phyloP scores from a whole-genome alignment of 352 stramenopile genomes.

The Phytophthora syringae region DNA sequence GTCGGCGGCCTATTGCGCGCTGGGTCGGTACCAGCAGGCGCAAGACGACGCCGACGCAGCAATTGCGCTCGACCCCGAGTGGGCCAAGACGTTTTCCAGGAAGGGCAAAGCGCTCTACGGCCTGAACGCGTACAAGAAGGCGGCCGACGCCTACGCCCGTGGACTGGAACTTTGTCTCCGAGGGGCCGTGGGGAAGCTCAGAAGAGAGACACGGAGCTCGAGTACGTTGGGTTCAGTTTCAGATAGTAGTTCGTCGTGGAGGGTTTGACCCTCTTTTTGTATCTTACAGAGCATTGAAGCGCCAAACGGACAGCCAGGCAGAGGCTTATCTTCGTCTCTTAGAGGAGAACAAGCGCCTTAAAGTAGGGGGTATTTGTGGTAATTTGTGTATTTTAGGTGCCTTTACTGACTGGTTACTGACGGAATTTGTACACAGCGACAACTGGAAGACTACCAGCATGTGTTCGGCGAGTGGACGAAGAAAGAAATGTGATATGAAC shows the following conservation, averaged over 20 bases:
- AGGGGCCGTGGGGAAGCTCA: slow-evolving; percentile 66
- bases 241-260: background rate
- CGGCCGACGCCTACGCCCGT: slow-evolving; percentile 77
- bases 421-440: slow-evolving; percentile 37
- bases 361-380: too few species aligned
- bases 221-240: too few species aligned
- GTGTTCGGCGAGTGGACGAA: slow-evolving; percentile 88
- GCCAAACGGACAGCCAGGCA: slow-evolving; percentile 72
- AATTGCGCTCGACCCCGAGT: slow-evolving; percentile 67
- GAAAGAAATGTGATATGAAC: slow-evolving; percentile 82
- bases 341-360: too few species aligned
- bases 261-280: background rate
- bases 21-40: slow-evolving; percentile 59
- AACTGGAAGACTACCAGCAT: slow-evolving; percentile 81
- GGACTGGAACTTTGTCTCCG: slow-evolving; percentile 78
- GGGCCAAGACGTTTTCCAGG: slow-evolving; percentile 78
- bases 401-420: background rate
- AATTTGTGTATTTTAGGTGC: background rate
- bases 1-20: slow-evolving; percentile 73
- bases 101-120: slow-evolving; percentile 86
- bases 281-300: slow-evolving; percentile 58
- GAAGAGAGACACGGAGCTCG: slow-evolving; percentile 68
- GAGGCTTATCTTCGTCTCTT: too few species aligned
- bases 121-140: slow-evolving; percentile 63
- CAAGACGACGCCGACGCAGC: slow-evolving; percentile 64